These are phyloP conservation scores for Cladosporium sp. DNA, from an alignment of 2,329 filamentous ascomycete genomes.

Conservation along the genomic window DNA sequence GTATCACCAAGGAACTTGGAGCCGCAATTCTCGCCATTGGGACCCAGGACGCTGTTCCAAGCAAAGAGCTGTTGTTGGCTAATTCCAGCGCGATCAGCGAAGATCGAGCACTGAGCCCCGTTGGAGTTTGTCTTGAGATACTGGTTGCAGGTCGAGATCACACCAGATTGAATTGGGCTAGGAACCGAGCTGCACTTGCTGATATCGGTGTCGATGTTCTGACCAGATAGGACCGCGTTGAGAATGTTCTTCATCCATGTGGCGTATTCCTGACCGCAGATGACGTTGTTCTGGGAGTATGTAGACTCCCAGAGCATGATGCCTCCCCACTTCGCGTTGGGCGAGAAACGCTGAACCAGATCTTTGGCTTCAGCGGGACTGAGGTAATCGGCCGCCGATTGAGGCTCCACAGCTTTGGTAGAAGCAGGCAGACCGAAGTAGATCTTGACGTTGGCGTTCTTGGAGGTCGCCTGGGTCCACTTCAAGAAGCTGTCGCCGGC, in stretches of 20 bases:
- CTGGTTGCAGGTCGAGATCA: conserved; percentile 14
- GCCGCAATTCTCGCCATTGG: conserved; percentile 15
- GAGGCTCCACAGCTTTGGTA: conserved; percentile 22
- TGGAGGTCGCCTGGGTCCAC: conserved; percentile 36
- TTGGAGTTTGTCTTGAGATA: conserved; percentile 13
- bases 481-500: conserved; percentile 40
- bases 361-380: conserved; percentile 39
- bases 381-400: conserved; percentile 39
- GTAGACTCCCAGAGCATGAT: conserved; percentile 56
- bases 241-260: conserved; percentile 45
- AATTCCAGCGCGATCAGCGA: conserved; percentile 11
- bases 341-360: conserved; percentile 40
- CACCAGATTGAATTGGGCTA: conserved; percentile 12
- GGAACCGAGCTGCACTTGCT: conserved; percentile 4
- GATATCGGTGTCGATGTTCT: conserved; percentile 15
- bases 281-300: conserved; percentile 40
- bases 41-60: conserved; percentile 16
- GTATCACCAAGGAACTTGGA: conserved; percentile 13
- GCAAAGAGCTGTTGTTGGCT: conserved; percentile 13
- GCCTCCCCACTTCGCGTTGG: conserved; percentile 46
- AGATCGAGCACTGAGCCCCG: conserved; percentile 12
- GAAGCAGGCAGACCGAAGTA: conserved; percentile 45
- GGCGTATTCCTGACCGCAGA: conserved; percentile 40
- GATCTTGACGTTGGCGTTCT: conserved; percentile 43
- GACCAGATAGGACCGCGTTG: conserved; percentile 16